Conservation (phyloP, 805 yeast species). For the Wickerhamiella azyma region DNA sequence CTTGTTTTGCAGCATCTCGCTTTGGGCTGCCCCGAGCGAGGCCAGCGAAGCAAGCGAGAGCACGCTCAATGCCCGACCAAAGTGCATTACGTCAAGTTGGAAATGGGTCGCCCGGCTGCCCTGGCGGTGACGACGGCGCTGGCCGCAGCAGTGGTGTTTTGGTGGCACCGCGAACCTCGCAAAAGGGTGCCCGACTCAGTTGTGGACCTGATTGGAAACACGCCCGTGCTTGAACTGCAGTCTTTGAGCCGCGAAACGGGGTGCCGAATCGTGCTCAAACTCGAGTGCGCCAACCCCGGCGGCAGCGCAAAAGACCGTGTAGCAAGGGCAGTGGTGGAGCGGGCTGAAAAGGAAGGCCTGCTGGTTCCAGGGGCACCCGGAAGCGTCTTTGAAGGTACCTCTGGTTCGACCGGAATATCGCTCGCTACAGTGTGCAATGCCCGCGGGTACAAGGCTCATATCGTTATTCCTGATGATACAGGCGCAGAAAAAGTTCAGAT, state of each 20-base stretch:
- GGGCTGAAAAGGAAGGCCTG: conserved; percentile 47
- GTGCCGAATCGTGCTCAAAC: conserved; percentile 71
- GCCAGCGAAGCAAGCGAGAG: conserved; percentile 12
- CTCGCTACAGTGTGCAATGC: conserved; percentile 83
- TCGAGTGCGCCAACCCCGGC: conserved; percentile 80
- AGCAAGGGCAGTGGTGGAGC: conserved; percentile 67
- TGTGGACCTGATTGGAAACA: conserved; percentile 75
- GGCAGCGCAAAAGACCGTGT: conserved; percentile 95
- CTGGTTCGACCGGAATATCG: conserved; percentile 94
- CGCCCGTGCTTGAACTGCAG: conserved; percentile 65
- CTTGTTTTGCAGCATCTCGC: conserved; percentile 27
- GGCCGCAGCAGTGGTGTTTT: background rate
- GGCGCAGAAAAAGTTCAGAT: conserved; percentile 68
- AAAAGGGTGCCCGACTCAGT: too few species aligned
- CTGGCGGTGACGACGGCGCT: background rate
- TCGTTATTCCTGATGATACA: conserved; percentile 91
- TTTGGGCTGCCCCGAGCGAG: conserved; percentile 18
- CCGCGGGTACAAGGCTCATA: conserved; percentile 78
- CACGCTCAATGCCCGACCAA: background rate
- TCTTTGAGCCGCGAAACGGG: conserved; percentile 64
- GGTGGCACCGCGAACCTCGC: too few species aligned
- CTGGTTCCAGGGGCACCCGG: conserved; percentile 52
- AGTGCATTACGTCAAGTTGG: background rate
- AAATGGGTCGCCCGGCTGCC: background rate
- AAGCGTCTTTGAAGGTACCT: conserved; percentile 83